A percentile compares a stretch with the other conserved stretches of the same genome.
These are phyloP conservation scores for Nicotiana tomentosiformis DNA, from an alignment of 257 asterid genomes.

Conservation along the genomic window DNA sequence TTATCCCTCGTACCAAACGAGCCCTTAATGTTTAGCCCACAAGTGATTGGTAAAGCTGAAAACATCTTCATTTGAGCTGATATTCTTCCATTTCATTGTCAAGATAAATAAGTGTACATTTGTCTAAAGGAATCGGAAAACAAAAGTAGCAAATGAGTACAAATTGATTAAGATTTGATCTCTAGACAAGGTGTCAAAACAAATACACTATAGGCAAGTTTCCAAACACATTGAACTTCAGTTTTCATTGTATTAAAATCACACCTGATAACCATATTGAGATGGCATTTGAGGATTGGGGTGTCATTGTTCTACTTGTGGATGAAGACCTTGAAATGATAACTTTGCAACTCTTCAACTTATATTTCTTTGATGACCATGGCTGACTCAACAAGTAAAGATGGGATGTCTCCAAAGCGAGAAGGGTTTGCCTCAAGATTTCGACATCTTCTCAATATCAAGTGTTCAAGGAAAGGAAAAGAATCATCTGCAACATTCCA, in stretches of 20 bases:
- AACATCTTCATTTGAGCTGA: background rate
- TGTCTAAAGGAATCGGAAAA: background rate
- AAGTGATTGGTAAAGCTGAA: background rate
- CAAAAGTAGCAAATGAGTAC: background rate
- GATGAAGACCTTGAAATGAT: slow-evolving; percentile 7
- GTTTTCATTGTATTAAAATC: background rate
- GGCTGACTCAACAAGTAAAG: background rate
- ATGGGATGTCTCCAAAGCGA: background rate
- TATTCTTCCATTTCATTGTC: background rate
- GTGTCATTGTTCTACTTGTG: background rate
- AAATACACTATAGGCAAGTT: background rate
- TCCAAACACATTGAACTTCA: background rate
- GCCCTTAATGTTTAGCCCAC: too few relatives aligned
- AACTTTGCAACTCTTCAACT: slow-evolving; percentile 3
- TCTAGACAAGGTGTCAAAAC: background rate
- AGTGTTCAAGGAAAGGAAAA: slow-evolving; percentile 3
- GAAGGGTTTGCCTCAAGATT: slow-evolving; percentile 9
- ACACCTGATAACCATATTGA: background rate
- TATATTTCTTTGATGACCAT: background rate
- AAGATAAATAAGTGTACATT: too few relatives aligned
- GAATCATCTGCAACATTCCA: background rate
- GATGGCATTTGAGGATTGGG: background rate
- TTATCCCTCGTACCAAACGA: too few relatives aligned
- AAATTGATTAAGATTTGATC: background rate
- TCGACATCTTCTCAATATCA: background rate